Percentiles rank a stretch among this genome's conserved stretches.
These are phyloP conservation scores for Monilinia vaccinii-corymbosi DNA, from an alignment of 2,329 filamentous ascomycete genomes.

Conservation along the genomic window DNA sequence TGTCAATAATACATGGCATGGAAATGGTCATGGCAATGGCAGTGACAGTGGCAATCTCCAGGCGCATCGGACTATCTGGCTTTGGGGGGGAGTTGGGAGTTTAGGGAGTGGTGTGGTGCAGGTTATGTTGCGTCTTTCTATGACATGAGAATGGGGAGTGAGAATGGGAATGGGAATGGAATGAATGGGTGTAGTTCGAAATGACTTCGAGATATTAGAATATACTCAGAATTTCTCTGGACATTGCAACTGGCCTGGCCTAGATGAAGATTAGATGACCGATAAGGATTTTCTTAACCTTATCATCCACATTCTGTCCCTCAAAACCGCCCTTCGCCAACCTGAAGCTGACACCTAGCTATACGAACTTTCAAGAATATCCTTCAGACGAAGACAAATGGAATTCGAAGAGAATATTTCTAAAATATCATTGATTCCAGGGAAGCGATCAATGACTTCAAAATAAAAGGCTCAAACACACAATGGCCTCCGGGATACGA, in stretches of 20 bases:
- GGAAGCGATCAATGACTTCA: slow-evolving; percentile 4
- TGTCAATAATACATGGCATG: not conserved
- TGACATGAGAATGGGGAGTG: not conserved
- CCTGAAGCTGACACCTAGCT: slow-evolving; percentile 8
- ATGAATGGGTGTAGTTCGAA: not conserved
- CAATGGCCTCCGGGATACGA: slow-evolving; percentile 22
- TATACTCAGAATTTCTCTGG: not conserved
- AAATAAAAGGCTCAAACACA: slow-evolving; percentile 8
- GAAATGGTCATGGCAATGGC: not conserved
- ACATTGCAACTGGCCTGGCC: not conserved
- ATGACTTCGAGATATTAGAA: not conserved
- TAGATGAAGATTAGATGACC: not conserved
- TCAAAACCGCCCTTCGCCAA: slow-evolving; percentile 9
- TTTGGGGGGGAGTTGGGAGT: slow-evolving; percentile 10
- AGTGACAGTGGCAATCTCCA: not conserved
- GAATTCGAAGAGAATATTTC: not conserved
- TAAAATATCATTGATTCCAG: not conserved
- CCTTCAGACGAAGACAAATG: not conserved
- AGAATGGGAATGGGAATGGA: not conserved
- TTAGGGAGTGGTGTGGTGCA: not conserved
- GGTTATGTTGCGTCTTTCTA: not conserved
- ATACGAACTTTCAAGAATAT: not conserved
- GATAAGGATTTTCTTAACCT: slow-evolving; percentile 13
- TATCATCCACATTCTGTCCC: not conserved
- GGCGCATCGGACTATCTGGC: not conserved